phyloP scores from a whole-genome alignment of 2,329 filamentous ascomycete species.

The Thielaviopsis punctulata region DNA sequence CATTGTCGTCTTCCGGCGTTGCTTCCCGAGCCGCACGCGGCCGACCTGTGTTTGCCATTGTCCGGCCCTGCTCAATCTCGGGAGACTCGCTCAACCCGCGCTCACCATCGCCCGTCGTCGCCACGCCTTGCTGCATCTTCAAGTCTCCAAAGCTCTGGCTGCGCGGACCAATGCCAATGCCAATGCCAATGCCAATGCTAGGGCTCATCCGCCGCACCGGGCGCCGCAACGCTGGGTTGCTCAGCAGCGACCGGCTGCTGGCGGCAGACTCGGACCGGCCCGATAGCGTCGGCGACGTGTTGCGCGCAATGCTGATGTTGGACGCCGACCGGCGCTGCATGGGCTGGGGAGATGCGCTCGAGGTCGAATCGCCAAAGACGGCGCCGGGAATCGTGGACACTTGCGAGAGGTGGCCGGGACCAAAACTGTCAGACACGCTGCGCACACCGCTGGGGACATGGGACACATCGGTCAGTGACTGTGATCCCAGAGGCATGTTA shows the following conservation, averaged over 20 bases:
- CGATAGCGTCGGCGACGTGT: slow-evolving; percentile 35
- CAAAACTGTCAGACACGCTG: slow-evolving; percentile 24
- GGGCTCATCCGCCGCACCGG: slow-evolving; percentile 43
- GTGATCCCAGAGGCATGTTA: not conserved
- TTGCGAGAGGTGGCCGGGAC: slow-evolving; percentile 2
- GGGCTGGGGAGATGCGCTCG: slow-evolving; percentile 13
- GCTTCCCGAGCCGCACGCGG: not conserved
- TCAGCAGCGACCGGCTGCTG: slow-evolving; percentile 28
- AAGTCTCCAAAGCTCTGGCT: not conserved
- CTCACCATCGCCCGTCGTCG: not conserved
- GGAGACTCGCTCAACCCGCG: not conserved
- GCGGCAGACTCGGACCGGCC: slow-evolving; percentile 46
- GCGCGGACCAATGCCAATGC: not conserved
- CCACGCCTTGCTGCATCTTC: not conserved
- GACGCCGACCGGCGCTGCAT: slow-evolving; percentile 29
- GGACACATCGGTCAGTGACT: not conserved
- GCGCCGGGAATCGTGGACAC: not conserved
- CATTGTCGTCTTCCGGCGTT: not conserved
- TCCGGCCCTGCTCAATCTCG: not conserved
- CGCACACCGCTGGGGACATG: slow-evolving; percentile 11
- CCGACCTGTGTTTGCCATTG: not conserved
- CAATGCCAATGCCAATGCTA: not conserved
- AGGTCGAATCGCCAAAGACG: not conserved
- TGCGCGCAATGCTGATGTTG: slow-evolving; percentile 35
- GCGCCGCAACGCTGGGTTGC: slow-evolving; percentile 52